Base-by-base conservation (phyloP, 176 grass and related monocot species). In the Leersia perrieri region DNA sequence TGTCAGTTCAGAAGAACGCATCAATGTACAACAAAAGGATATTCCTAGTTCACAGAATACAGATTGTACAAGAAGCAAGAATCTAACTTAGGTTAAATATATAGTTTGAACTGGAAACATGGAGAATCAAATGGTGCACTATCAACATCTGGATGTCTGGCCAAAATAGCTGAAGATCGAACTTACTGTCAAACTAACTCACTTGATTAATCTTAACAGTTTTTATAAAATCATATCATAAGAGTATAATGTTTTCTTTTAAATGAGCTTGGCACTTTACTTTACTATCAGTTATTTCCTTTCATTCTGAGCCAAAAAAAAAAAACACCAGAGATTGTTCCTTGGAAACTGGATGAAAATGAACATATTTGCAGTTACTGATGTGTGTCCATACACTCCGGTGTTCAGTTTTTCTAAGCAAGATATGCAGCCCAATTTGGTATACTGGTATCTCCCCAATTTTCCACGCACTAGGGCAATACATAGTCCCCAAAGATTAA, bases 1-100 rank as follows among this genome's bases (percentile, higher is more conserved):
- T 66, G 73, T 82, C 65, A 77, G 45, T 42, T 72, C 23, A 42
- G 35, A 77, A 55, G 4, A 85, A 72, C 31, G 79, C 20, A 63
- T 15, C 72, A 70, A 63, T 47, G 11, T 29, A 70, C 57, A 63
- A 18, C 22, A 16, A 53, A 40, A 11, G 20, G 29, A 18, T 25
- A 76, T 61, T 25, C 63, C 9, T 75, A 74, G 29, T 79, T 74
- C 25, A 70, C 36, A 84, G 69, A 74, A 64, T 35, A 35, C 25
- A 75, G 63, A 80, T 55, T 27, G 44, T 53, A 53, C 14, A 39
- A 62, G 45, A 32, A 75, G 81, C 75, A 68, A 69, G 63, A 75
- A 86, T 66, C 39, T 74, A 80, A 51, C 38, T 41, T 15, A 36
- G 29, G 33, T 18, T 36, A 42, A 31, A 73, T 72, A n/a, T 74